Evolutionary conservation across 2,329 filamentous ascomycete species (phyloP), one percentile per base, ranked within the genome.

Genomic region (Clonostachys sp.): DNA sequence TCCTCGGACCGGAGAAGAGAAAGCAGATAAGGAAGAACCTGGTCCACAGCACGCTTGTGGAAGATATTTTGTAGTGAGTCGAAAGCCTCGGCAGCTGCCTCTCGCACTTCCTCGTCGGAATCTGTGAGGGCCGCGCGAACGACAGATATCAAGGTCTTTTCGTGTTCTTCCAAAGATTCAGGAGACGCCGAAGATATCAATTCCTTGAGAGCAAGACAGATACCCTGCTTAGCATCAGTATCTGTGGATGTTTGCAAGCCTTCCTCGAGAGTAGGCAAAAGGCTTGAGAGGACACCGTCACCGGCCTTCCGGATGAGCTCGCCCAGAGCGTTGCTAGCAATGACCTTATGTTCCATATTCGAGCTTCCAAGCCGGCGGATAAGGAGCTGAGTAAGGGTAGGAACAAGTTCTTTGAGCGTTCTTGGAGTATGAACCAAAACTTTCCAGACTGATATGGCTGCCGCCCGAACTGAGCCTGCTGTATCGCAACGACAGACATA

Each of bases 401-500:
- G 92, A 42, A 96, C 87, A 60, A 99, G 81, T 63, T 99, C 94
- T 72, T 96, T 96, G 60, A 99, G 83, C 13, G 89, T 96, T 56
- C 85, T 86, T 34, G 94, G 94, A 50, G 87, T 92, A 49, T 92
- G 89, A 42, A 99, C 94, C 60, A 97, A 76, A 50, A 91, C 91
- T 73, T 99, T 99, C 94, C 94, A 99, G 43, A 99, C 92, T 56
- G 83, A 82, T 61, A 97, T 85, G 34, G 95, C 91, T 40, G 92
- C 92, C 44, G 87, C 84, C 50, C 92, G 89, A 47, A 99, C 94
- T 48, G 95, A 77, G 46, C 87, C 89, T 50, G 94, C 91, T 34
- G 95, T 99, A 75, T 99, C 94, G 72, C 91, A 95, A 53, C 95
- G 89, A 70, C 94, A 97, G 54, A 99, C 95, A 64, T 97, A 99